Conservation (phyloP, 768 basidiomycete species). For the Pisolithus orientalis region DNA sequence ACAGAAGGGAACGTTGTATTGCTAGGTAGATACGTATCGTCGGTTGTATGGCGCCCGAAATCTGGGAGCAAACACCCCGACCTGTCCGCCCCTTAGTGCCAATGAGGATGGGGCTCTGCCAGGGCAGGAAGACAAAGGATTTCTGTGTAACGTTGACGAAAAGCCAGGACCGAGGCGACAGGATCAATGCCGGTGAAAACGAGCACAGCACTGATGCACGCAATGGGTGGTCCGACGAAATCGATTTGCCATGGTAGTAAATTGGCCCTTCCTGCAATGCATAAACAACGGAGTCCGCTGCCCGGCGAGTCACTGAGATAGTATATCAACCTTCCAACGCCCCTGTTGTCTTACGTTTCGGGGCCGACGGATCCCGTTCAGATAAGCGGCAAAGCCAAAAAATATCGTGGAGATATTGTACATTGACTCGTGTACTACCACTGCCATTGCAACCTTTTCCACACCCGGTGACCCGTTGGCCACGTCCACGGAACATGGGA, state of each 20-base stretch:
- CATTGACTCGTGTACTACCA: too few relatives aligned
- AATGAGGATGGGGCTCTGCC: neutral
- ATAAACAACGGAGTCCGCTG: neutral
- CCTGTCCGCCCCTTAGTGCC: neutral
- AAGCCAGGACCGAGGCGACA: neutral
- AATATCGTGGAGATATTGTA: too few relatives aligned
- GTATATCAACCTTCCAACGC: too few relatives aligned
- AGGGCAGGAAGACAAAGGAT: neutral
- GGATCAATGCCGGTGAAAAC: neutral
- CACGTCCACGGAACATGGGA: too few relatives aligned
- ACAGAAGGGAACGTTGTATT: neutral
- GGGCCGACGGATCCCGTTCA: too few relatives aligned
- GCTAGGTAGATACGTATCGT: neutral
- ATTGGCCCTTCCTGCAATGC: neutral
- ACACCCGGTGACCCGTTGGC: too few relatives aligned
- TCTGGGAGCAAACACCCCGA: neutral
- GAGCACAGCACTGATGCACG: neutral
- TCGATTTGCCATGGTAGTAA: neutral
- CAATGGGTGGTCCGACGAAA: too few relatives aligned
- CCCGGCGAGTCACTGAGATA: neutral
- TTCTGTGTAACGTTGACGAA: neutral
- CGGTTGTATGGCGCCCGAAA: neutral
- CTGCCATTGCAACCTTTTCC: too few relatives aligned
- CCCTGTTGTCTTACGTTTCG: too few relatives aligned
- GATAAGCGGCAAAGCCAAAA: too few relatives aligned